Evolutionary conservation across 1,139 yeast species (phyloP), one percentile per base, ranked within the genome.

Genomic region (Candida dubliniensis): DNA sequence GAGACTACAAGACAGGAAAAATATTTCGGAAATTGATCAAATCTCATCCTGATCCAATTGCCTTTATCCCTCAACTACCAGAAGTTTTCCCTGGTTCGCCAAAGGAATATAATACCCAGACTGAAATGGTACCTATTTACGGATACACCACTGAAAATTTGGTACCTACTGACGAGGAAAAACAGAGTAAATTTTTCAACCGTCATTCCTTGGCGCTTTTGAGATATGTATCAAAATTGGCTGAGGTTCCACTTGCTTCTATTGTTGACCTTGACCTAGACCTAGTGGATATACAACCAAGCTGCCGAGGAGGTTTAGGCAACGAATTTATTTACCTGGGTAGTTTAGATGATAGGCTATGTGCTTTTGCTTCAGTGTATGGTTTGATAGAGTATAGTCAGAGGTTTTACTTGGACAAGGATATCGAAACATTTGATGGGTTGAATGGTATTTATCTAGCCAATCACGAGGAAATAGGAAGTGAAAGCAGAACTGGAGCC

Each of bases 381-480:
- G 77, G 82, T 0, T 64, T 83, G 50, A 59, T 81, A 40, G 81
- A 79, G 51, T 59, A 54, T 36, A 49, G 61, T 38, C 50, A 59
- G 41, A 37, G 31, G 10, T 57, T 59, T 34, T 51, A 41, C 29
- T 24, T 36, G 12, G 47, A 51, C 11, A 59, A 63, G 2, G 63
- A 59, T 24, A 46, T 59, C 12, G 42, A 57, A 49, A 57, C 54
- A 40, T 60, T 49, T 7, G 71, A 69, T 34, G 63, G 71, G 0
- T 79, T 82, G 54, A 66, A 74, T 13, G 61, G 77, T 32, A 82
- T 79, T 4, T 74, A 78, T 11, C 61, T 81, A 44, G 81, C 74
- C 47, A 85, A 81, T 55, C 77, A 80, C 55, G 87, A 82, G 60
- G 87, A 82, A 60, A 73, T 82, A 41, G 87, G 87, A 3, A 80